These are phyloP conservation scores for Durotheca rogersii DNA, from an alignment of 495 filamentous ascomycete genomes.

Conservation along the genomic window DNA sequence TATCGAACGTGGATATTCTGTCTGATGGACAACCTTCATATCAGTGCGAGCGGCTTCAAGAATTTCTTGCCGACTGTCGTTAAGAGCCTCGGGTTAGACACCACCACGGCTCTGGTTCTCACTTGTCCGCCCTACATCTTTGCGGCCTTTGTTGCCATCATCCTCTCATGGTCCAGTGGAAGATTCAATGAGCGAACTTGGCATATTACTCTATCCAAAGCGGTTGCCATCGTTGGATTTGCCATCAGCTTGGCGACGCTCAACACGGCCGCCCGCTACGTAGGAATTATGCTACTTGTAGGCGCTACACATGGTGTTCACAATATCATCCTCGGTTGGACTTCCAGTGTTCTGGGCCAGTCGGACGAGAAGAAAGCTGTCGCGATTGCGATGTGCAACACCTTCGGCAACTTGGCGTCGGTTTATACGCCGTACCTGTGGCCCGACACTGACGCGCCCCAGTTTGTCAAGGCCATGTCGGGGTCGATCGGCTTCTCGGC, in stretches of 20 bases:
- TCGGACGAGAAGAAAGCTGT: constrained; percentile 48
- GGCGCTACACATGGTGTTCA: constrained; percentile 48
- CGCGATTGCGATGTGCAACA: constrained; percentile 46
- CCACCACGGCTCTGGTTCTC: constrained; percentile 46
- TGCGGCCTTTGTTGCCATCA: constrained; percentile 39
- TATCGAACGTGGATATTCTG: constrained; percentile 43
- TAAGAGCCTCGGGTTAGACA: constrained; percentile 43
- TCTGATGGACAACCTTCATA: constrained; percentile 33
- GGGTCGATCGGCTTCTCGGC: constrained; percentile 44
- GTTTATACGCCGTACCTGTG: constrained; percentile 50
- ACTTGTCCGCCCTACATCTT: constrained; percentile 51
- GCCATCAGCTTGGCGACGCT: constrained; percentile 40
- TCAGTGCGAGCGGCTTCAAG: constrained; percentile 45
- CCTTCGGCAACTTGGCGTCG: constrained; percentile 32
- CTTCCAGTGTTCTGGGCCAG: constrained; percentile 39
- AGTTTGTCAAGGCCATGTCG: constrained; percentile 44
- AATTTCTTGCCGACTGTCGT: constrained; percentile 53
- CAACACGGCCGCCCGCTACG: constrained; percentile 45
- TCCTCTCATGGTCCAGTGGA: constrained; percentile 43
- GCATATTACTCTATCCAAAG: constrained; percentile 47
- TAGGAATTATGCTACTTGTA: constrained; percentile 45
- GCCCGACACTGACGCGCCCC: constrained; percentile 42
- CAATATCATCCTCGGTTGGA: constrained; percentile 48
- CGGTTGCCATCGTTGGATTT: constrained; percentile 47
- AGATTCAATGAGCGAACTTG: constrained; percentile 50